A percentile compares a stretch with the other conserved stretches of the same genome.
phyloP scores from a whole-genome alignment of 257 asterid species.

The Ilex asprella region DNA sequence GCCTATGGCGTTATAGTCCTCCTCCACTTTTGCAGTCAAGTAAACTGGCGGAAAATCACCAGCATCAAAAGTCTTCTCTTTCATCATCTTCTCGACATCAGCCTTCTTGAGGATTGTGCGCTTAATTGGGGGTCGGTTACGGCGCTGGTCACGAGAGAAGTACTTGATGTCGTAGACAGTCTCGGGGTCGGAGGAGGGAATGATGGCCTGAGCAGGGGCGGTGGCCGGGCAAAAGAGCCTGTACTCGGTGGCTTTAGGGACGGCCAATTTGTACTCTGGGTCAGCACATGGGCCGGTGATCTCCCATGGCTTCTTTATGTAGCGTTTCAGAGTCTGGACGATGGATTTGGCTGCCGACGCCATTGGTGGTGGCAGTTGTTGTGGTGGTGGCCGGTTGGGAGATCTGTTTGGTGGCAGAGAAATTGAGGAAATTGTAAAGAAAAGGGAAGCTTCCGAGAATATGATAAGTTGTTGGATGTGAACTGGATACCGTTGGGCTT shows the following conservation, averaged over 20 bases:
- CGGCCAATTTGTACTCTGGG: neutral
- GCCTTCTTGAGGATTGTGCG: conserved; percentile 43
- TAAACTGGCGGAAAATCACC: neutral
- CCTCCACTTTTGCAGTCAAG: neutral
- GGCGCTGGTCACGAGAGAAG: conserved; percentile 82
- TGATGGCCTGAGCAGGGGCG: too few species aligned
- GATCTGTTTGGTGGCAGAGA: too few species aligned
- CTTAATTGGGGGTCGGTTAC: conserved; percentile 64
- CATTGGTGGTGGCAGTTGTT: conserved; percentile 37
- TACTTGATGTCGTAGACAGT: conserved; percentile 72
- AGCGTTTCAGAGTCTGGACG: neutral
- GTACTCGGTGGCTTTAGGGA: neutral
- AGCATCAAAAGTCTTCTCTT: conserved; percentile 34
- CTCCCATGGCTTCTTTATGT: conserved; percentile 3
- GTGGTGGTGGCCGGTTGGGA: too few species aligned
- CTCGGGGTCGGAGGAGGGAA: too few species aligned
- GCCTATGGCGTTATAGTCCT: neutral
- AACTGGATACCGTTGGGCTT: too few species aligned
- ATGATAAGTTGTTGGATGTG: too few species aligned
- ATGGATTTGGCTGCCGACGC: neutral
- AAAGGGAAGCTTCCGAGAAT: too few species aligned
- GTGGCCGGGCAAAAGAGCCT: conserved; percentile 1
- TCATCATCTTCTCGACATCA: conserved; percentile 41
- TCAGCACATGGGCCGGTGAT: conserved; percentile 1
- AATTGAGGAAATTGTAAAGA: too few species aligned